Evolutionary conservation across 208 protist species (phyloP), one percentile per base, ranked within the genome.

Genomic region (Acanthamoeba triangularis): DNA sequence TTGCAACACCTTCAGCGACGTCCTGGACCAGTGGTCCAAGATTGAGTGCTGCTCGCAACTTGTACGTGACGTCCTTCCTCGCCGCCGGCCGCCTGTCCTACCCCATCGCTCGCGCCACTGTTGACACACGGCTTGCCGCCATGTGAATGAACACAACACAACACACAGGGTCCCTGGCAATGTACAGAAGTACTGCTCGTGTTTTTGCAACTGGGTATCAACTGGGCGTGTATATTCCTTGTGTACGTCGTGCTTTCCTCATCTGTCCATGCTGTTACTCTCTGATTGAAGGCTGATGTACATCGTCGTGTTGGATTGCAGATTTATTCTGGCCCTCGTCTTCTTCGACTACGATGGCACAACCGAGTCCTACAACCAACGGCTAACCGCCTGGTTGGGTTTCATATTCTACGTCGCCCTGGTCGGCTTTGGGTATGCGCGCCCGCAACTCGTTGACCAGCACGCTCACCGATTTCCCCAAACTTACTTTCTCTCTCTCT

Each of bases 1-100:
- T 76, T 93, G 87, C 47, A 93, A 93, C 87, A 93, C 87, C 61
- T 93, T 93, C 59, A 49, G 5, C 25, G 87, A 76, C 61, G 87
- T 76, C 25, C 30, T 93, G 37, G 56, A 74, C 47, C 87, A 93
- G 44, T 93, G 87, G 87, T 10, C 18, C 16, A 8, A 67, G 13
- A 93, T 93, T 41, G 35, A n/a, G 28, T 93, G 87, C 61, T 93
- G 87, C 59, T 41, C 56, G n/a, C 87, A 49, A 0, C 44, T 93
- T 14, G 87, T 93, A 49, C 56, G 59, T 28, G 30, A 18, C 33
- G 35, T 30, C 30, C 59, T 47, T 18, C 23, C 14, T 90, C 18
- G 30, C 65, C 16, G 13, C 33, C 76, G 3, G 0, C 2, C 0
- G 13, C 25, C 47, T 85, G 16, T 1, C 28, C 28, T 33, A 67